A percentile compares a stretch with the other conserved stretches of the same genome.
Evolutionary conservation across 768 basidiomycete species (phyloP).

Genomic region (Pleurotus ostreatus): DNA sequence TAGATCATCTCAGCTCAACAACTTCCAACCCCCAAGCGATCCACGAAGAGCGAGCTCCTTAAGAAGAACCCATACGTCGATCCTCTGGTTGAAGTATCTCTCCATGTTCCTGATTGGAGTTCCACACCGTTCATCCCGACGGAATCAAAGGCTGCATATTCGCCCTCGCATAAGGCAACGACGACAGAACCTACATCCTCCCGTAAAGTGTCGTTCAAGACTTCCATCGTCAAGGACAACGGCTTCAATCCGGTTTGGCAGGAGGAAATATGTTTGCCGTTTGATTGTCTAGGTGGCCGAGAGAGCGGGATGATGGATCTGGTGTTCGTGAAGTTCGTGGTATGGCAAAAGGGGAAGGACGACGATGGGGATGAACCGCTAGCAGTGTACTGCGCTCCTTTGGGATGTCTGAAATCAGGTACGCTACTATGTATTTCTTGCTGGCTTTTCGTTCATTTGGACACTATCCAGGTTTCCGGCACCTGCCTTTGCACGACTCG

Average conservation of each 20-base stretch:
- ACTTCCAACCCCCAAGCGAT: constrained; percentile 70
- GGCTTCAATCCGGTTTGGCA: constrained; percentile 94
- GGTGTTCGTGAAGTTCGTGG: constrained; percentile 77
- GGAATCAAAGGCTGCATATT: constrained; percentile 13
- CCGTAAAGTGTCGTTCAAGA: constrained; percentile 50
- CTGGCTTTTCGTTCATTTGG: background rate
- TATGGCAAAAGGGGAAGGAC: constrained; percentile 56
- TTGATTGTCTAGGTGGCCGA: constrained; percentile 71
- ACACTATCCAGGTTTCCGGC: constrained; percentile 67
- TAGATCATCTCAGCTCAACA: constrained; percentile 85
- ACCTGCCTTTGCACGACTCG: constrained; percentile 85
- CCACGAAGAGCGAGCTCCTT: constrained; percentile 50
- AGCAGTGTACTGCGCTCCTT: constrained; percentile 67
- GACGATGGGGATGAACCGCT: constrained; percentile 62
- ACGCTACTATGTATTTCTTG: constrained; percentile 11
- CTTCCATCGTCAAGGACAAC: constrained; percentile 72
- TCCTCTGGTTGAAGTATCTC: constrained; percentile 78
- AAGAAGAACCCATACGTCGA: constrained; percentile 53
- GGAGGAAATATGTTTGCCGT: constrained; percentile 64
- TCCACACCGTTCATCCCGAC: constrained; percentile 24
- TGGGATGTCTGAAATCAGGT: constrained; percentile 76
- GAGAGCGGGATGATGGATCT: constrained; percentile 71
- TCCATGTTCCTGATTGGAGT: constrained; percentile 74
- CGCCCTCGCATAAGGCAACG: constrained; percentile 18
- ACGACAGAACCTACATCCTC: constrained; percentile 26